Evolutionary conservation across 192 early-diverging fungal genomes (phyloP), one percentile per base, ranked within the genome.

Genomic region (Entophlyctis luteolus): DNA sequence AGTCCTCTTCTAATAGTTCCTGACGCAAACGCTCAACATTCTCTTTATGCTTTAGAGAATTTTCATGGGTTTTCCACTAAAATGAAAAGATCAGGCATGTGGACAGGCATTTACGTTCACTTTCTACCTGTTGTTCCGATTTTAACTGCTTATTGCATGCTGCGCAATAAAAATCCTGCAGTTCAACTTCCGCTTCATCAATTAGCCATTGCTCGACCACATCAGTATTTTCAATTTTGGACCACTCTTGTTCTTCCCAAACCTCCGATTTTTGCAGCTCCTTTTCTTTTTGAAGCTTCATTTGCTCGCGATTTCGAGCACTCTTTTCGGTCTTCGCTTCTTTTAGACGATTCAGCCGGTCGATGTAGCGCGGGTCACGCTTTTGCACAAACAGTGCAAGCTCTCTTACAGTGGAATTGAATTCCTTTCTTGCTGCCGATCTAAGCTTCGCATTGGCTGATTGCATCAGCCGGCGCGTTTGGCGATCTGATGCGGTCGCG

Each of bases 141-240:
- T 91, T 91, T 76, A 98, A 99, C 31, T 60, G 73, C 70, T 94
- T 97, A 63, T 93, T 83, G 75, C 96, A 99, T 2, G 87, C 88
- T 12, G 88, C 84, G 68, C 96, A 99, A 39, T 84, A 85, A 36
- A 88, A 88, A 57, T 91, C 84, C 76, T 86, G 33, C 52, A 57
- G 8, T 36, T 67, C 59, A 14, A 63, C 50, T 4, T 36, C 38
- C 6, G 69, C 74, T 23, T 67, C 75, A n/a, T 65, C 72, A n/a
- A n/a, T n/a, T n/a, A n/a, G n/a, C n/a, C n/a, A n/a, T n/a, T n/a
- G n/a, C 32, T 49, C 72, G 34, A 47, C 57, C 36, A 77, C 79
- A 22, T 78, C 68, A 32, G 49, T 35, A n/a, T 71, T 81, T 18
- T 28, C 25, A 3, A 60, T 57, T 49, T 76, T 71, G 4, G 74